Percentiles rank a stretch among this genome's conserved stretches.
phyloP scores from a whole-genome alignment of 768 basidiomycete genomes.

The Leucosporidium yakuticum region DNA sequence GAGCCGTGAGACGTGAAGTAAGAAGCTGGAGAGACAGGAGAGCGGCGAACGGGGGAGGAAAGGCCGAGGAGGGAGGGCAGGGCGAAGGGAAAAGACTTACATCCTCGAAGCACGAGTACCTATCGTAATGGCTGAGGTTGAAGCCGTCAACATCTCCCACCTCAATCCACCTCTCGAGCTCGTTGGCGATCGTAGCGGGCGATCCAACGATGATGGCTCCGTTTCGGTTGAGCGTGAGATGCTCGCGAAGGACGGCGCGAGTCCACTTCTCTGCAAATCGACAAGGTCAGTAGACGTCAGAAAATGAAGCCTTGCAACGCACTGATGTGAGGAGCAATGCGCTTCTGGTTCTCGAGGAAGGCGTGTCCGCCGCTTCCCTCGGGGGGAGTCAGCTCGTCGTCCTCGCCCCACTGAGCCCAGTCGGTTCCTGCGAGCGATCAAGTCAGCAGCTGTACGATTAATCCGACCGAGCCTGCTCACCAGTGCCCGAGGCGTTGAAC shows the following conservation, averaged over 20 bases:
- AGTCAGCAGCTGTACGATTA: not conserved
- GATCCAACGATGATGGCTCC: not conserved
- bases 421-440: not conserved
- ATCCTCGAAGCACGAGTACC: too few relatives aligned
- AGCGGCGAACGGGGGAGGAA: too few relatives aligned
- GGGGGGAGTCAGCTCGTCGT: not conserved
- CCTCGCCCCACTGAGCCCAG: not conserved
- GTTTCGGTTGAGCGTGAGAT: not conserved
- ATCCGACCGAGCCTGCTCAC: not conserved
- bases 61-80: not conserved
- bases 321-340: not conserved
- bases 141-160: slow-evolving; percentile 7
- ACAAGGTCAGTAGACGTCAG: not conserved
- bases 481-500: not conserved
- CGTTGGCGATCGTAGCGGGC: not conserved
- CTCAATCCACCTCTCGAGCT: slow-evolving; percentile 9
- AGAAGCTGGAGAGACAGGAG: not conserved
- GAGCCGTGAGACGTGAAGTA: too few relatives aligned
- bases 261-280: not conserved
- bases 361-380: not conserved
- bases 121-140: not conserved
- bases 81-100: not conserved
- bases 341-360: not conserved
- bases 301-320: not conserved
- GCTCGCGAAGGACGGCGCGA: not conserved